Evolutionary conservation across 306 rosid genomes (phyloP).

Genomic region (Prunus fruticosa): DNA sequence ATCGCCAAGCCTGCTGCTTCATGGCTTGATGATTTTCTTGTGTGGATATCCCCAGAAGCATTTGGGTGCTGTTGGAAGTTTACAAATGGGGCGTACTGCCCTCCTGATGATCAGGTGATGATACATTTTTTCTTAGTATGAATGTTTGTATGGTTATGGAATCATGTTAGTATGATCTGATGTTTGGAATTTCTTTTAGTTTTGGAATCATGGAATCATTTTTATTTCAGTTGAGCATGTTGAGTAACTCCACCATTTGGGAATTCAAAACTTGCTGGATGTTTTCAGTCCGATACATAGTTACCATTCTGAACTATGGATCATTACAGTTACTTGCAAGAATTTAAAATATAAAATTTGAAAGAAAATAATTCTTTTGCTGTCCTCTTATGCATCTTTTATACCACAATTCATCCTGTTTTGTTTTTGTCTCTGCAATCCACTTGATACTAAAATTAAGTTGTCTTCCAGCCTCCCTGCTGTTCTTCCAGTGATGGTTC

Average conservation of each 20-base stretch:
- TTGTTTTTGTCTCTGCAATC: neutral
- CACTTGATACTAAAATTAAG: conserved; percentile 29
- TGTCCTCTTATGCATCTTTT: neutral
- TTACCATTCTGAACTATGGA: neutral
- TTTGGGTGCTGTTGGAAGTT: conserved; percentile 99
- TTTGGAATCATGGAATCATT: neutral
- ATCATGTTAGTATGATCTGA: neutral
- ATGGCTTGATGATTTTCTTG: conserved; percentile 99
- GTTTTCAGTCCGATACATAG: neutral
- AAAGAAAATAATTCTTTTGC: neutral
- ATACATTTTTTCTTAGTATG: neutral
- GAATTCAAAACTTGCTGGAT: neutral
- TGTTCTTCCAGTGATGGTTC: conserved; percentile 60
- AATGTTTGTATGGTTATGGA: neutral
- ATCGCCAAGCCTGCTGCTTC: conserved; percentile 99
- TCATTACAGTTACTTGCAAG: neutral
- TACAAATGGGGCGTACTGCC: conserved; percentile 78
- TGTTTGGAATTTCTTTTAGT: neutral
- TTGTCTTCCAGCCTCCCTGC: conserved; percentile 79
- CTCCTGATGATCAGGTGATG: conserved; percentile 94
- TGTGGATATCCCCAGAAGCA: conserved; percentile 99
- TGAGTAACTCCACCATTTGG: neutral
- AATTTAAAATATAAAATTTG: neutral
- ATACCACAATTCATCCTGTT: neutral
- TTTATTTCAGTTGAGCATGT: neutral